Percentiles rank a stretch among this genome's conserved stretches.
Conservation (phyloP, 163 green algal species). For the Volvox carteri region DNA sequence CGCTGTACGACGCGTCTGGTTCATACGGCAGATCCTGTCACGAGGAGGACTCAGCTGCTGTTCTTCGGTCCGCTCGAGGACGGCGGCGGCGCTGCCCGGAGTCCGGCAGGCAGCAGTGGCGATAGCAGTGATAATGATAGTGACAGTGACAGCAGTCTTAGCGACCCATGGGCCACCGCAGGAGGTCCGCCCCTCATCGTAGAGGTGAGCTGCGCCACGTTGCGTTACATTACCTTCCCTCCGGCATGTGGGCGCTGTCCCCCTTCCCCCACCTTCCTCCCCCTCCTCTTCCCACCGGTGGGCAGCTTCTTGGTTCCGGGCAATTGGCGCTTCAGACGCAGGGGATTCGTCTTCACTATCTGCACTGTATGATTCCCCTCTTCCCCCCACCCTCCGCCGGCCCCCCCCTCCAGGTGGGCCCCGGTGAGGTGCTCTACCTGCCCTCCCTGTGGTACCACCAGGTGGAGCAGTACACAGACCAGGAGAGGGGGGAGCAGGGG, state of each 20-base stretch:
- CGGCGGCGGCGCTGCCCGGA: background rate
- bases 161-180: slow-evolving; percentile 16
- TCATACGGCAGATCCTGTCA: background rate
- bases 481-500: background rate
- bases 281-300: too few relatives aligned
- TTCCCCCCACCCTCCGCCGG: background rate
- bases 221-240: too few relatives aligned
- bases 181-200: slow-evolving; percentile 52
- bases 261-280: too few relatives aligned
- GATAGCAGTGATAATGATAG: background rate
- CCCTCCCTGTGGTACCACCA: slow-evolving; percentile 67
- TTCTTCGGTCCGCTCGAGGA: slow-evolving; percentile 19
- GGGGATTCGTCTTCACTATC: too few relatives aligned
- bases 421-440: slow-evolving; percentile 73
- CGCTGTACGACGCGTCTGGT: too few relatives aligned
- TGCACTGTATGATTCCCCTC: too few relatives aligned
- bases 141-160: background rate
- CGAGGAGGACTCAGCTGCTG: slow-evolving; percentile 6
- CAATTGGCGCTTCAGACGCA: too few relatives aligned
- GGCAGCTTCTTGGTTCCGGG: too few relatives aligned
- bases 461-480: slow-evolving; percentile 55
- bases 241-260: too few relatives aligned
- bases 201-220: slow-evolving; percentile 50
- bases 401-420: slow-evolving; percentile 55
- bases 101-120: background rate